These are phyloP conservation scores for Coprinopsis sp. DNA, from an alignment of 768 basidiomycete species.

Conservation along the genomic window DNA sequence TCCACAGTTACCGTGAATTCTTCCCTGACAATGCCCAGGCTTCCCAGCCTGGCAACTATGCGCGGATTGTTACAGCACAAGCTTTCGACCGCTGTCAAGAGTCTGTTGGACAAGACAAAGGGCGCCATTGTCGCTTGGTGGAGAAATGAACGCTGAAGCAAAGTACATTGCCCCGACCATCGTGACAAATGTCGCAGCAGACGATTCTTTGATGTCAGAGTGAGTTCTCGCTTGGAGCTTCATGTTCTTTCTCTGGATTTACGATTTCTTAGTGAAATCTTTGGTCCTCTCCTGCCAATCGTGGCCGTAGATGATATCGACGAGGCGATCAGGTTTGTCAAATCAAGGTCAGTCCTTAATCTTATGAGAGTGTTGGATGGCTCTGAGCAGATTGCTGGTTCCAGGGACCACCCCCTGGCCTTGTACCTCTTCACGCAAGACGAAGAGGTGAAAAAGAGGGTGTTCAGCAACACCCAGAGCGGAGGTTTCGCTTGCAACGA, in stretches of 20 bases:
- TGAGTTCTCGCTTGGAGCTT: conserved; percentile 27
- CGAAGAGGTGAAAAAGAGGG: conserved; percentile 52
- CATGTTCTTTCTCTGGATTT: background rate
- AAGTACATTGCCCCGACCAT: conserved; percentile 73
- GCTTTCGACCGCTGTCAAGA: conserved; percentile 51
- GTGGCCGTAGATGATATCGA: conserved; percentile 67
- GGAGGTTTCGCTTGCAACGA: conserved; percentile 75
- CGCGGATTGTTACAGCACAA: conserved; percentile 46
- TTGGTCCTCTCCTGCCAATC: conserved; percentile 77
- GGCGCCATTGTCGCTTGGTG: conserved; percentile 63
- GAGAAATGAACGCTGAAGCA: conserved; percentile 47
- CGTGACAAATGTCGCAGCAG: conserved; percentile 52
- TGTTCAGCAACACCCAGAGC: conserved; percentile 65
- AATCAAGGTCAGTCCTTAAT: conserved; percentile 39
- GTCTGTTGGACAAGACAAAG: conserved; percentile 56
- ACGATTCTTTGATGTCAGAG: conserved; percentile 77
- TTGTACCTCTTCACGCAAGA: conserved; percentile 74
- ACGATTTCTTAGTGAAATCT: conserved; percentile 58
- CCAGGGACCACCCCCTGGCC: conserved; percentile 67
- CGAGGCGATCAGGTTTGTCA: conserved; percentile 66
- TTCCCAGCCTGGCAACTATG: conserved; percentile 41
- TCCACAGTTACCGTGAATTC: conserved; percentile 47
- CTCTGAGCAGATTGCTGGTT: conserved; percentile 1
- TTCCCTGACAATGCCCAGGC: conserved; percentile 46
- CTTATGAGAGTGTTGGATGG: background rate